Evolutionary conservation across 163 green algal genomes (phyloP).

Genomic region (Scenedesmus sp.): DNA sequence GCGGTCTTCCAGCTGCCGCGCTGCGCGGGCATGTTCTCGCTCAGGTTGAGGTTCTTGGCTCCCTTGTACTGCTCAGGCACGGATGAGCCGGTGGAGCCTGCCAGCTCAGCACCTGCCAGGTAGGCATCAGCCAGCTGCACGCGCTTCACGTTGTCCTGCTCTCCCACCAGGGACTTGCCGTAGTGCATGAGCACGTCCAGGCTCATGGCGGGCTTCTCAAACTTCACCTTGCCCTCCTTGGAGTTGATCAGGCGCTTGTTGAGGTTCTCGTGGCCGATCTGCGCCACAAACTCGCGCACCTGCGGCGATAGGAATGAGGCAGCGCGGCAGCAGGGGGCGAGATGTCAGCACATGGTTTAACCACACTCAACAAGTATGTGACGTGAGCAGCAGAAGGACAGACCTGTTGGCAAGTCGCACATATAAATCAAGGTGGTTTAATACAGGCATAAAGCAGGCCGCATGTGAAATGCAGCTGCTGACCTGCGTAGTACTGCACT

Average conservation of each 20-base stretch:
- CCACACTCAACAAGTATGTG: too few relatives aligned
- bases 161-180: conserved; percentile 88
- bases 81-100: conserved; percentile 80
- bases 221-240: conserved; percentile 86
- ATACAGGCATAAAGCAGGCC: too few relatives aligned
- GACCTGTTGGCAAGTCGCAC: too few relatives aligned
- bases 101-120: conserved; percentile 83
- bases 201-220: conserved; percentile 93
- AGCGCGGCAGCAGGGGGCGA: neutral
- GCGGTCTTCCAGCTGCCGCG: conserved; percentile 16
- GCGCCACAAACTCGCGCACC: conserved; percentile 82
- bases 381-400: too few relatives aligned
- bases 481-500: too few relatives aligned
- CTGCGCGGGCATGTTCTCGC: neutral
- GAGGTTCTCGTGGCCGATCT: conserved; percentile 93
- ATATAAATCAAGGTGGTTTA: too few relatives aligned
- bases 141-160: conserved; percentile 99
- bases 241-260: conserved; percentile 94
- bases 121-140: conserved; percentile 81
- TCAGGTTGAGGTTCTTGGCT: conserved; percentile 35
- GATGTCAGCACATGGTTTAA: neutral
- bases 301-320: neutral
- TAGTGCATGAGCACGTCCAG: conserved; percentile 91
- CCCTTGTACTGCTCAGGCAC: conserved; percentile 80
- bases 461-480: too few relatives aligned